phyloP scores from a whole-genome alignment of 768 basidiomycete species.

The Lentinula edodes region DNA sequence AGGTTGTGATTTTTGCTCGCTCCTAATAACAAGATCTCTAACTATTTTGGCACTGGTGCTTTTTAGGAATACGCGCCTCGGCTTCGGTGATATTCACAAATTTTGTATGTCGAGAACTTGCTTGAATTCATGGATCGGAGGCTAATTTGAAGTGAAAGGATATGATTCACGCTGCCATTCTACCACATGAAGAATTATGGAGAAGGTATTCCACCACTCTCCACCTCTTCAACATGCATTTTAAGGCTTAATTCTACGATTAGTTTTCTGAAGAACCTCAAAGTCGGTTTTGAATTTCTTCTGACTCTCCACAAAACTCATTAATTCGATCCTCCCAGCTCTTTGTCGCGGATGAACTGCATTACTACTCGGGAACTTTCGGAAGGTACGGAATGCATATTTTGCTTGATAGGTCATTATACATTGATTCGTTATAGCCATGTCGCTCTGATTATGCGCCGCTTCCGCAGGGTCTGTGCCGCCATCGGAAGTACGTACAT shows the following conservation, averaged over 20 bases:
- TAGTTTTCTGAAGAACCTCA: constrained; percentile 74
- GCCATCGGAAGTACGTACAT: constrained; percentile 66
- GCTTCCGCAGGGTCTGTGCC: constrained; percentile 69
- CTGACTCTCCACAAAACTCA: too few species aligned
- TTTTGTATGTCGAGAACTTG: constrained; percentile 47
- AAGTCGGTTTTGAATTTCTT: constrained; percentile 21
- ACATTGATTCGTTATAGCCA: constrained; percentile 42
- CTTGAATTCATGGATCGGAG: not conserved
- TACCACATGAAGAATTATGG: constrained; percentile 84
- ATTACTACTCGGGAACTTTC: constrained; percentile 77
- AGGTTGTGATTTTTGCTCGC: constrained; percentile 28
- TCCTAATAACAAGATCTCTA: not conserved
- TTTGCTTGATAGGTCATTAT: not conserved
- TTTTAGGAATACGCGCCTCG: constrained; percentile 59
- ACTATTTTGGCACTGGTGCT: not conserved
- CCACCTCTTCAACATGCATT: not conserved
- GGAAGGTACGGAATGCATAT: constrained; percentile 67
- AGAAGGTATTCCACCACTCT: constrained; percentile 40
- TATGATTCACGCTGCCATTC: constrained; percentile 78
- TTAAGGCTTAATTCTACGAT: not conserved
- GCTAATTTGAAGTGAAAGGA: constrained; percentile 41
- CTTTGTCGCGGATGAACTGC: constrained; percentile 80
- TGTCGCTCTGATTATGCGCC: constrained; percentile 72
- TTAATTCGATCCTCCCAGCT: constrained; percentile 29
- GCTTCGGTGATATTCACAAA: constrained; percentile 87